Evolutionary conservation across 768 basidiomycete genomes (phyloP), one percentile per base, ranked within the genome.

Genomic region (Calocybe cyanea): DNA sequence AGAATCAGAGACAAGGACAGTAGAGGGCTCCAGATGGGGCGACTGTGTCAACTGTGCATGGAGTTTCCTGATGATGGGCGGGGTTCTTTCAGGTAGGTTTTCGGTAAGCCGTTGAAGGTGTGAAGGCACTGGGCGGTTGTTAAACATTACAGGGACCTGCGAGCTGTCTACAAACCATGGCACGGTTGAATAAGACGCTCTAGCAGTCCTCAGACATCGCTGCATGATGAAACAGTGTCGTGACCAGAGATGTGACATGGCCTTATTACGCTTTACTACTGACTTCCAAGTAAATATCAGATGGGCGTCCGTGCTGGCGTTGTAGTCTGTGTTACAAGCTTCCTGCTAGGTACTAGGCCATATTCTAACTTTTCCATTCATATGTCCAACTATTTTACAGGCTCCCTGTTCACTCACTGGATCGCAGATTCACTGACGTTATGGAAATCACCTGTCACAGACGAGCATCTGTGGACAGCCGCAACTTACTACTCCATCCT

Each of bases 401-500:
- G 90, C 41, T 70, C 85, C 37, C 72, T 92, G 4, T 90, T 90
- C 61, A 91, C 88, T 28, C 85, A 92, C 60, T 92, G 90, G 90
- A 91, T 89, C 51, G 90, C 90, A n/a, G 90, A 92, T 71, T 91
- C 88, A 1, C 69, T 90, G 41, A 92, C 90, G 25, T 73, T 92
- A 32, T 92, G 90, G 90, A 90, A 87, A 68, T 80, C 86, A 10
- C 88, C 90, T 34, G 75, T 84, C 55, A 91, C 86, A n/a, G 88
- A 92, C 56, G 81, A 82, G 51, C 80, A 86, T 53, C 73, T 92
- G 10, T 89, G 87, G 84, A 85, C 81, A 7, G 83, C 90, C 2
- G 90, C 89, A 6, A 68, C 76, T 42, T 92, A 92, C 63, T 92
- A 92, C 61, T 77, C 85, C 28, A 80, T 88, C 46, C 74, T 92